Evolutionary conservation across 169 alveolate genomes (phyloP), one percentile per base, ranked within the genome.

Genomic region (Plasmodium chabaudi): DNA sequence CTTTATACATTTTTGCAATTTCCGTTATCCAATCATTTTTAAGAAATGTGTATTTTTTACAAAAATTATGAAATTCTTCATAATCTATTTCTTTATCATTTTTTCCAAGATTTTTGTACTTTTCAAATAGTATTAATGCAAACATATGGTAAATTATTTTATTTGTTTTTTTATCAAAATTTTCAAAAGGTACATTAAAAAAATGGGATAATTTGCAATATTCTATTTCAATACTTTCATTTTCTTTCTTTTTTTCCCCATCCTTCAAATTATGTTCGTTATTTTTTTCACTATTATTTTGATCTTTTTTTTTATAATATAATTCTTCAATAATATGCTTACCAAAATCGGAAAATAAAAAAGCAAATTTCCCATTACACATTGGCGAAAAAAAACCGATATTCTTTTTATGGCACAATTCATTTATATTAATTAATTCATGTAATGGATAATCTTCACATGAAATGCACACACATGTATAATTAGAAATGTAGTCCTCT

Each of bases 361-460:
- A 93, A 17, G 94, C 96, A 46, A 70, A 87, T 25, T 73, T 88
- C 9, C 94, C 94, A 47, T 88, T 87, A 19, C 88, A 88, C 93
- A 75, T 72, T 21, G 94, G 64, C 1, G 92, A 94, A 51, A 89
- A 86, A 49, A 88, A 87, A 15, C 94, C 96, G 5, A 92, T 79
- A 21, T 84, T 91, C 53, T 71, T 60, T 34, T 65, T 57, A 64
- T 93, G 88, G 42, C 94, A 93, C 17, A 21, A 6, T 51, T 91
- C 92, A 51, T 86, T 68, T 51, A 56, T 42, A 60, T 87, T 72
- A 73, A 89, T 93, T 88, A 93, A 72, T 73, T 88, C 88, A 39
- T 88, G 74, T 27, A 93, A 53, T n/a, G 93, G 92, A 71, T 88
- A 92, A 44, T 86, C 87, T 64, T 86, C 93, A 21, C 88, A 87